Conservation (phyloP, 441 rosid genomes). For the Populus hybrid region DNA sequence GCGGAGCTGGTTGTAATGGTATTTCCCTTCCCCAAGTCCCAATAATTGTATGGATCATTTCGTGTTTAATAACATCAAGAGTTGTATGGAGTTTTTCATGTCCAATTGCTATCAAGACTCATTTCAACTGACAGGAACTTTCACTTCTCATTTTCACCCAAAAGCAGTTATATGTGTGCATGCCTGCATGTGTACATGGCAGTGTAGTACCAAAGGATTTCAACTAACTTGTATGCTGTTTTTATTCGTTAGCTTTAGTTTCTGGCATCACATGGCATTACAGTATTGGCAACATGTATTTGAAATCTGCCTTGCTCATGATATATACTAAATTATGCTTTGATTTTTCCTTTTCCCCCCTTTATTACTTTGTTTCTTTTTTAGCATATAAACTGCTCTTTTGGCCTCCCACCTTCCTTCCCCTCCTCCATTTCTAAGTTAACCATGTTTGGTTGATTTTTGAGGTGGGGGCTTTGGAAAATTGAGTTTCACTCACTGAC, state of each 20-base stretch:
- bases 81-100: neutral
- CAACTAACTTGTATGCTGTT: neutral
- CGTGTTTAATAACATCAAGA: neutral
- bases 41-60: neutral
- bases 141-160: neutral
- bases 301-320: neutral
- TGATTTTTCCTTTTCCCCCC: neutral
- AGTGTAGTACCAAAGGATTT: neutral
- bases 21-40: conserved; percentile 19
- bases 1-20: conserved; percentile 90
- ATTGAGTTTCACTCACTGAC: conserved; percentile 7
- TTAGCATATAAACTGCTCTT: neutral
- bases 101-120: neutral
- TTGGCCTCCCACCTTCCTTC: neutral
- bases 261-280: neutral
- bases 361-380: neutral
- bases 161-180: neutral
- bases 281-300: neutral
- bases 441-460: neutral
- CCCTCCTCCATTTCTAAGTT: neutral
- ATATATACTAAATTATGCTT: neutral
- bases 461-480: conserved; percentile 13
- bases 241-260: neutral
- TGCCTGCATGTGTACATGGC: neutral
- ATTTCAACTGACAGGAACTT: neutral